These are phyloP conservation scores for Rhynchosporium agropyri DNA, from an alignment of 2,329 filamentous ascomycete genomes.

Conservation along the genomic window DNA sequence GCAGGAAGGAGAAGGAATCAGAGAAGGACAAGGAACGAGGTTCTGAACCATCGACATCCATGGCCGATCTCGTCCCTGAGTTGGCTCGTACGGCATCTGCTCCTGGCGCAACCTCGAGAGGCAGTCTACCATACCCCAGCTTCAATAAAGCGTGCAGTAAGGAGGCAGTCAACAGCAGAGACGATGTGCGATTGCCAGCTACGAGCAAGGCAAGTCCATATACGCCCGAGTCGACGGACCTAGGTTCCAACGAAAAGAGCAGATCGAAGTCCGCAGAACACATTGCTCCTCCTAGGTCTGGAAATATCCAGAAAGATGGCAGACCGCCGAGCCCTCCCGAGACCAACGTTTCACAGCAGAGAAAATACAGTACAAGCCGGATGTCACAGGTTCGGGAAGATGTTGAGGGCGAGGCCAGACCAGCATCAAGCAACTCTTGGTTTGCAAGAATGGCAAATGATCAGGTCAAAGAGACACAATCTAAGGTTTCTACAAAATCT, in stretches of 20 bases:
- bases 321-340: conserved; percentile 66
- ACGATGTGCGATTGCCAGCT: conserved; percentile 35
- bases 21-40: conserved; percentile 32
- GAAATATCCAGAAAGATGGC: conserved; percentile 48
- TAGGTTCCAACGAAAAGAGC: conserved; percentile 54
- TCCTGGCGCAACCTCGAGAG: conserved; percentile 39
- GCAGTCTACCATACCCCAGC: conserved; percentile 69
- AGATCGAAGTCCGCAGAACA: conserved; percentile 54
- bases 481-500: conserved; percentile 57
- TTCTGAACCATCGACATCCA: conserved; percentile 38
- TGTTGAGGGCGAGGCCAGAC: conserved; percentile 42
- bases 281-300: conserved; percentile 45
- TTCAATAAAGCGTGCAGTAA: conserved; percentile 93
- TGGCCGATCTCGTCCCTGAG: conserved; percentile 55
- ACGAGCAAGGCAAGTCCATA: conserved; percentile 45
- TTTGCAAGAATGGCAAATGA: conserved; percentile 38
- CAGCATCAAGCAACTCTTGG: conserved; percentile 51
- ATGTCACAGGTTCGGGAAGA: conserved; percentile 47
- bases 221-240: conserved; percentile 74
- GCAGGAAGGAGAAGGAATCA: conserved; percentile 36
- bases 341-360: conserved; percentile 57
- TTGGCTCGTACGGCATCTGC: conserved; percentile 44
- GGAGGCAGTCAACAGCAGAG: conserved; percentile 69
- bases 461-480: conserved; percentile 50
- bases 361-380: conserved; percentile 42